phyloP scores from a whole-genome alignment of 305 asterid genomes.

The Plantago coronopus region DNA sequence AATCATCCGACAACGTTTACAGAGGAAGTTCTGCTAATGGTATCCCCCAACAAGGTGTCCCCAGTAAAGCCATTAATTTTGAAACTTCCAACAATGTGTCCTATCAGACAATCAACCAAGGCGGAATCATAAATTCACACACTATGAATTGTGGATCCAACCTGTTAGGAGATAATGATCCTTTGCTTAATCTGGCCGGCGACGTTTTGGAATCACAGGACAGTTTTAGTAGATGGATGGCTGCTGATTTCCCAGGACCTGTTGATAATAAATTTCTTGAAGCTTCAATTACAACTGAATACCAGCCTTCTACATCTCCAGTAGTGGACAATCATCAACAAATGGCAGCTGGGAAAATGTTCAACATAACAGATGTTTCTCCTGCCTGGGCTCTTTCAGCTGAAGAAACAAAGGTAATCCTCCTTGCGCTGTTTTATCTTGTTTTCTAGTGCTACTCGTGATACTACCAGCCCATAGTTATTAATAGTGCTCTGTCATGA shows the following conservation, averaged over 20 bases:
- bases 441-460: conserved; percentile 6
- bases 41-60: conserved; percentile 36
- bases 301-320: conserved; percentile 41
- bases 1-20: conserved; percentile 32
- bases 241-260: conserved; percentile 61
- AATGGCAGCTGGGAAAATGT: conserved; percentile 42
- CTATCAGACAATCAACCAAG: conserved; percentile 34
- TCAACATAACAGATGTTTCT: conserved; percentile 68
- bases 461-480: not conserved
- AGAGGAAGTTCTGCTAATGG: conserved; percentile 37
- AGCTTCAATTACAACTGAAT: conserved; percentile 39
- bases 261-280: conserved; percentile 40
- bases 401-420: conserved; percentile 82
- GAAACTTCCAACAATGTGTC: conserved; percentile 27
- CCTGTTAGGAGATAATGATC: conserved; percentile 29
- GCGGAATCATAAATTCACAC: conserved; percentile 29
- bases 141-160: conserved; percentile 30
- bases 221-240: conserved; percentile 58
- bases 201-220: conserved; percentile 51
- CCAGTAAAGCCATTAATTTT: conserved; percentile 26
- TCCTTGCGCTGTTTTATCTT: conserved; percentile 9
- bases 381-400: conserved; percentile 75
- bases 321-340: conserved; percentile 30
- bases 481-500: too few relatives aligned
- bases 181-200: conserved; percentile 26